Evolutionary conservation across 2,329 filamentous ascomycete genomes (phyloP).

Genomic region (Ambrosiella beaveri): DNA sequence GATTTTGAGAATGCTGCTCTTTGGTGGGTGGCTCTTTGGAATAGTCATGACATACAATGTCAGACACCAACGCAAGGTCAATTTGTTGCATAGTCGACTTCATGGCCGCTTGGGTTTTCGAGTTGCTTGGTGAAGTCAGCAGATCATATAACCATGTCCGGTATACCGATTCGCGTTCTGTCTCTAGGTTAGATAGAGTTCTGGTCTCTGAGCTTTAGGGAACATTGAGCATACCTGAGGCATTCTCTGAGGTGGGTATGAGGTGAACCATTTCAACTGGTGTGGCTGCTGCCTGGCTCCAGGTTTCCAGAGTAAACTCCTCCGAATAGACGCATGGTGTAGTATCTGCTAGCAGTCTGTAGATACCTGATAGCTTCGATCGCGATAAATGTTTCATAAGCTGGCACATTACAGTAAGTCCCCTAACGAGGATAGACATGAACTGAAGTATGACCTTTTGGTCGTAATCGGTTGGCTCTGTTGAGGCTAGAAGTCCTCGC

Average conservation of each 20-base stretch:
- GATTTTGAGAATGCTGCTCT: neutral
- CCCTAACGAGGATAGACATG: neutral
- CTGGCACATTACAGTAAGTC: neutral
- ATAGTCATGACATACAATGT: neutral
- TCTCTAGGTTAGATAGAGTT: neutral
- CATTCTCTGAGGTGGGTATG: too few species aligned
- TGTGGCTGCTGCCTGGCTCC: neutral
- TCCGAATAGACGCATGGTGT: neutral
- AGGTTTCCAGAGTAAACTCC: neutral
- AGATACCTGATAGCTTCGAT: neutral
- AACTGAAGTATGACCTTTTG: neutral
- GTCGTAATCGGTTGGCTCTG: neutral
- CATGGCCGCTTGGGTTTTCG: neutral
- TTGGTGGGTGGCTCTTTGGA: too few species aligned
- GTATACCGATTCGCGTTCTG: neutral
- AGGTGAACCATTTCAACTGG: too few species aligned
- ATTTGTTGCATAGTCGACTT: slow-evolving; percentile 1
- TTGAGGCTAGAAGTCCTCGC: neutral
- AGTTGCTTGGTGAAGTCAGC: neutral
- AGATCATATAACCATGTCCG: neutral
- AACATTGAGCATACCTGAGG: too few species aligned
- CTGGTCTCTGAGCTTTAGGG: too few species aligned
- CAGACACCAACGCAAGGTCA: neutral
- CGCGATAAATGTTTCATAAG: neutral
- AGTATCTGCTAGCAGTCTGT: neutral